Conservation (phyloP, 805 yeast genomes). For the Zygosaccharomyces siamensis region DNA sequence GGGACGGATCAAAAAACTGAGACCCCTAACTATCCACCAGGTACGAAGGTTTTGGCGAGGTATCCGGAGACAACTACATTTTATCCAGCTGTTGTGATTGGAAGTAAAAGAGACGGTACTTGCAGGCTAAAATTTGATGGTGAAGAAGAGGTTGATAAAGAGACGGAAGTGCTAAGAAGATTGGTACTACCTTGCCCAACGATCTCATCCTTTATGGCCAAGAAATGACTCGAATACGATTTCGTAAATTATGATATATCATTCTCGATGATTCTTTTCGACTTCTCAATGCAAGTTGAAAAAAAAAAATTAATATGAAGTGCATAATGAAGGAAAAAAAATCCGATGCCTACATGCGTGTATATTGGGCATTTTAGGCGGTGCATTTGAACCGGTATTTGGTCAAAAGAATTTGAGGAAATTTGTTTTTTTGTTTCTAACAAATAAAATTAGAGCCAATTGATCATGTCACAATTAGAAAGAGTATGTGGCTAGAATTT, state of each 20-base stretch:
- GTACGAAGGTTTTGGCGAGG: slow-evolving; percentile 81
- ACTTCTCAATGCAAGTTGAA: neutral
- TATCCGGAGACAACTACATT: slow-evolving; percentile 98
- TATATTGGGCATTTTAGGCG: neutral
- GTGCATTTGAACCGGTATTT: neutral
- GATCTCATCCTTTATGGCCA: slow-evolving; percentile 23
- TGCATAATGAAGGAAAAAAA: neutral
- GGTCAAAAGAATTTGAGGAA: neutral
- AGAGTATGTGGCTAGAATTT: slow-evolving; percentile 4
- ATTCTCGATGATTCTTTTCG: neutral
- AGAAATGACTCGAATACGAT: slow-evolving; percentile 11
- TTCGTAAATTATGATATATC: slow-evolving; percentile 9
- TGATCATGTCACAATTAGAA: slow-evolving; percentile 5
- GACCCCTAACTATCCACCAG: slow-evolving; percentile 54
- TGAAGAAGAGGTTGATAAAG: slow-evolving; percentile 93
- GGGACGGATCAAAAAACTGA: slow-evolving; percentile 34
- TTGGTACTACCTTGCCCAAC: slow-evolving; percentile 73
- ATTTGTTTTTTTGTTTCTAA: neutral
- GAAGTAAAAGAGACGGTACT: slow-evolving; percentile 64
- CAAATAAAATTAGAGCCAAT: neutral
- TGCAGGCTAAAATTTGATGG: slow-evolving; percentile 88
- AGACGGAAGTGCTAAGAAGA: slow-evolving; percentile 84
- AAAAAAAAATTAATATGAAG: neutral
- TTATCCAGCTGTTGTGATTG: slow-evolving; percentile 88
- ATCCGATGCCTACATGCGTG: neutral